Percentiles rank a stretch among this genome's conserved stretches.
These are phyloP conservation scores for Pythium grandisporangium DNA, from an alignment of 352 stramenopile genomes.

Conservation along the genomic window DNA sequence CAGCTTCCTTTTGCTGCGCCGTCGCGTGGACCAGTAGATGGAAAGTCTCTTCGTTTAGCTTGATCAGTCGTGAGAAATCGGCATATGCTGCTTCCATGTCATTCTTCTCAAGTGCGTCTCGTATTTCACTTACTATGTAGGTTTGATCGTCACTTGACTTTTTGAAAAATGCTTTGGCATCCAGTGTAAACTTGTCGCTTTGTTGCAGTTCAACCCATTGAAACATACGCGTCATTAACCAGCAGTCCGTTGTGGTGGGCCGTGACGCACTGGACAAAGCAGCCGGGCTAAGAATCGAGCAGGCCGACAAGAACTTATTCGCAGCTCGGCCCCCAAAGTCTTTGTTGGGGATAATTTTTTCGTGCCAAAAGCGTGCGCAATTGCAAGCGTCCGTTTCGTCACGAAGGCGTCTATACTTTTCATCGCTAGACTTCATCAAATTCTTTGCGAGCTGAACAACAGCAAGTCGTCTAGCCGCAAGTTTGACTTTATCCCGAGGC, in stretches of 20 bases:
- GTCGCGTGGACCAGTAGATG: constrained; percentile 48
- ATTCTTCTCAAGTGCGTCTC: constrained; percentile 10
- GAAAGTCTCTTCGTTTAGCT: constrained; percentile 50
- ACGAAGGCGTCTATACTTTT: constrained; percentile 5
- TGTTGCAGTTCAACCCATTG: constrained; percentile 55
- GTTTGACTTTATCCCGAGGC: constrained; percentile 26
- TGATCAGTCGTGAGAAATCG: constrained; percentile 34
- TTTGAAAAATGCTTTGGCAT: constrained; percentile 35
- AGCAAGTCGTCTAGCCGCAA: constrained; percentile 29
- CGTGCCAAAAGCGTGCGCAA: constrained; percentile 55
- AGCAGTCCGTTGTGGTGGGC: constrained; percentile 23
- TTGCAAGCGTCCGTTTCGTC: constrained; percentile 21
- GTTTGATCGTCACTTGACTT: constrained; percentile 30
- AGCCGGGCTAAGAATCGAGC: too few species aligned
- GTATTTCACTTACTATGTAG: constrained; percentile 32
- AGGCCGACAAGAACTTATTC: constrained; percentile 25
- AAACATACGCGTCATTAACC: constrained; percentile 29
- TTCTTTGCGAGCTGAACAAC: constrained; percentile 13
- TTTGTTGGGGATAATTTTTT: constrained; percentile 20
- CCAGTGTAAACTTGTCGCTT: constrained; percentile 26
- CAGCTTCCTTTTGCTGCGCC: constrained; percentile 19
- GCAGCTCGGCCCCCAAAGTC: constrained; percentile 28
- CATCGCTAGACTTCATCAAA: constrained; percentile 1
- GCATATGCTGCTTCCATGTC: constrained; percentile 25
- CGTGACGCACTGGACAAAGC: too few species aligned